Base-by-base conservation (phyloP, 805 yeast genomes). In the Kodamaea nitidulidarum region DNA sequence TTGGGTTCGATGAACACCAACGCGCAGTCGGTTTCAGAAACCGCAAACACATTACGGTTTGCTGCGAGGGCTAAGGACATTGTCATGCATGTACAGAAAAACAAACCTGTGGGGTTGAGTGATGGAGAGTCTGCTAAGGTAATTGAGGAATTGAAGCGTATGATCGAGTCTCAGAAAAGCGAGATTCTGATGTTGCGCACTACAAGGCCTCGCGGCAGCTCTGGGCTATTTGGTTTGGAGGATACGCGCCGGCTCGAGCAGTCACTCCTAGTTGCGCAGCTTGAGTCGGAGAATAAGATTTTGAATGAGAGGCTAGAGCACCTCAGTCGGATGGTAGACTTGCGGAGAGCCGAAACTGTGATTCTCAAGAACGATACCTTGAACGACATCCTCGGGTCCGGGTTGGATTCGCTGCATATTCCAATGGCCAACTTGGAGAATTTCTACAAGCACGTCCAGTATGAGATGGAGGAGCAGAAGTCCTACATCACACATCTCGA, bases 1-100 rank as follows among this genome's bases (percentile, higher is more conserved):
- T 63, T 84, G 32, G 78, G 84, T 2, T 52, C 65, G 4, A 45
- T 34, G 25, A 43, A 44, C 8, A 36, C 47, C 5, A 60, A 63
- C 15, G 71, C 71, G 15, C 70, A 59, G 30, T 72, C 80, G 1
- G 63, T 75, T n/a, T 71, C 85, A 0, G 98, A 91, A 56, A 87
- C 97, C 0, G 67, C 81, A 28, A 88, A 87, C 56, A 90, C 98
- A 0, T 67, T 93, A 17, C 65, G 98, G 38, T 93, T 93, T 65
- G 98, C 96, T 0, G 85, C 95, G 0, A 70, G 96, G 44, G 97
- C 98, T 1, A 90, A 88, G 53, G 88, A 91, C 56, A 80, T 93
- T 36, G 71, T 79, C 9, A 72, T 90, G 51, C 73, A 71, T 39
- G 95, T 86, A 4, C 74, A 74, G 38, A 75, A 74, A 42, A 72